phyloP scores from a whole-genome alignment of 129 eudicot genomes.

The carrot (Daucus carota) region DNA sequence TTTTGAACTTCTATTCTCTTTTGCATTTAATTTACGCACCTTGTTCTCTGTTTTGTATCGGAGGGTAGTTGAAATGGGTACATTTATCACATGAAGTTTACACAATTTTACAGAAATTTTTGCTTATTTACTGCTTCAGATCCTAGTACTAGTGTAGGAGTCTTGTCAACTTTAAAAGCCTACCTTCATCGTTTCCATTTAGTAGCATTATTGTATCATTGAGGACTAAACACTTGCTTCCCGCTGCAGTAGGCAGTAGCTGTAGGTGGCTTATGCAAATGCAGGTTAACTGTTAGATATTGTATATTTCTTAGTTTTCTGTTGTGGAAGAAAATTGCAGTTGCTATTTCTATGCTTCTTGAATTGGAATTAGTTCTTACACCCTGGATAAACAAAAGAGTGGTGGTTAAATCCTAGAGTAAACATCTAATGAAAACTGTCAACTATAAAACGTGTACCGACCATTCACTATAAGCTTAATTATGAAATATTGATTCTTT shows the following conservation, averaged over 20 bases:
- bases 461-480: background rate
- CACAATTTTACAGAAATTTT: background rate
- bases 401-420: background rate
- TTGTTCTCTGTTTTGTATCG: background rate
- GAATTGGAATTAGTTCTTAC: too few species aligned
- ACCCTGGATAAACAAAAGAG: background rate
- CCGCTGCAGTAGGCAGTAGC: too few species aligned
- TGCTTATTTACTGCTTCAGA: background rate
- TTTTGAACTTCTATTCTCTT: background rate
- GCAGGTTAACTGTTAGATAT: background rate
- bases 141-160: background rate
- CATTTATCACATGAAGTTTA: background rate
- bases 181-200: background rate
- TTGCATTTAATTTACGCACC: background rate
- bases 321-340: too few species aligned
- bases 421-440: background rate
- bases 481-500: background rate
- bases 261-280: background rate
- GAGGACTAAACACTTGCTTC: background rate
- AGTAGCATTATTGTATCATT: background rate
- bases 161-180: background rate
- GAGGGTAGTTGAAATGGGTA: background rate
- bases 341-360: too few species aligned
- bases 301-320: too few species aligned
- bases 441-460: background rate